phyloP scores from a whole-genome alignment of 2,329 filamentous ascomycete genomes.

The Blastomyces gilchristii region DNA sequence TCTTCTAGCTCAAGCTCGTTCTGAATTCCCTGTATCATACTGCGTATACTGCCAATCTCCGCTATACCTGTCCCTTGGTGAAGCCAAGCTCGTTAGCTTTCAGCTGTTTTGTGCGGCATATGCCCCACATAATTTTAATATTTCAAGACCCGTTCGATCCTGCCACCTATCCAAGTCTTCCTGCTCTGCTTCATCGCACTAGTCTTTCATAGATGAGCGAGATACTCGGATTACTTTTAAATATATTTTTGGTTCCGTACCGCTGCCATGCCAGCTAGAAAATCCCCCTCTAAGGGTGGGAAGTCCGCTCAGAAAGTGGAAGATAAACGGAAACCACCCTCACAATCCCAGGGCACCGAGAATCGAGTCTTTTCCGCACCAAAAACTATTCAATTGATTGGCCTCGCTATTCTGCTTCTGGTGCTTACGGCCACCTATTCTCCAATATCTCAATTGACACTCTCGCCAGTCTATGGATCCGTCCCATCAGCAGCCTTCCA shows the following conservation, averaged over 20 bases:
- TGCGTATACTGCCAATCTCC: not conserved
- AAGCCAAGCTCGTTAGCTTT: not conserved
- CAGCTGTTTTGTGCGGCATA: not conserved
- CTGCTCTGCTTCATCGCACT: not conserved
- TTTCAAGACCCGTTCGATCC: not conserved
- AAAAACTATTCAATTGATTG: slow-evolving; percentile 21
- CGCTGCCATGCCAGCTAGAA: not conserved
- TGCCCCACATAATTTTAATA: not conserved
- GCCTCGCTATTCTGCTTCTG: slow-evolving; percentile 27
- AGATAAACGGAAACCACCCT: not conserved
- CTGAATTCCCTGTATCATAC: not conserved
- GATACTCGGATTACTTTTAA: not conserved
- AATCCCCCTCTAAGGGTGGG: not conserved
- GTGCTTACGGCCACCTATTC: slow-evolving; percentile 33
- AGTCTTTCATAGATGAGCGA: not conserved
- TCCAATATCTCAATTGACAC: slow-evolving; percentile 49
- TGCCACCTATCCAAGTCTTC: not conserved
- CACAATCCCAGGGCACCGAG: slow-evolving; percentile 13
- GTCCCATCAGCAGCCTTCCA: slow-evolving; percentile 69
- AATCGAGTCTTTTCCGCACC: slow-evolving; percentile 18
- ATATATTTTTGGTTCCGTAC: not conserved
- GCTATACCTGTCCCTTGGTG: not conserved
- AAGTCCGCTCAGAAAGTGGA: not conserved
- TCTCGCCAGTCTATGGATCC: slow-evolving; percentile 81
- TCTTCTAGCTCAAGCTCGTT: not conserved